Conservation (phyloP, 352 stramenopile genomes). For the Peronospora belbahrii region DNA sequence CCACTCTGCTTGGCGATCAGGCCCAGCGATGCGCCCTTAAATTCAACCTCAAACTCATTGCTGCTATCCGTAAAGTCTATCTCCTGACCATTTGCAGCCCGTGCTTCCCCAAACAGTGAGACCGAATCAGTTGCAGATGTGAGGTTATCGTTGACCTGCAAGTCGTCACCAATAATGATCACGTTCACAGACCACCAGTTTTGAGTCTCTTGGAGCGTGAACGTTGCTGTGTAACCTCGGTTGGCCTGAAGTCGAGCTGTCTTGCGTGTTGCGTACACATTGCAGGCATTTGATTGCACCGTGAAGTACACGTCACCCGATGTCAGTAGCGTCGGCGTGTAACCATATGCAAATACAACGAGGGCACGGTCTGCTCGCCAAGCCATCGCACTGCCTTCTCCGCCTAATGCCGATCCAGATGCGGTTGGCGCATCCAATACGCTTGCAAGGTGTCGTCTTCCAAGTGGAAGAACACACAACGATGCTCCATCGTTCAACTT, state of each 20-base stretch:
- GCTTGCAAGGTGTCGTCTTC: conserved; percentile 43
- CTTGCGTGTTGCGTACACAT: conserved; percentile 73
- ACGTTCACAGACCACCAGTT: conserved; percentile 77
- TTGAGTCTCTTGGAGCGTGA: conserved; percentile 75
- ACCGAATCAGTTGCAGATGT: conserved; percentile 9
- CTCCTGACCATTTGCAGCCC: conserved; percentile 1
- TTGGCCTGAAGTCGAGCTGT: conserved; percentile 66
- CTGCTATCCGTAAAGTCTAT: conserved; percentile 2
- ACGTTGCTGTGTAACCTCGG: conserved; percentile 73
- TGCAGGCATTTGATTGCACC: conserved; percentile 77
- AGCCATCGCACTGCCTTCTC: conserved; percentile 16
- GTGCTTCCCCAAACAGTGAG: conserved; percentile 25
- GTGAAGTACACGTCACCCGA: conserved; percentile 81
- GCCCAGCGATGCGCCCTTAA: conserved; percentile 45
- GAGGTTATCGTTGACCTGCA: conserved; percentile 36
- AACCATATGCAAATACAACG: conserved; percentile 78
- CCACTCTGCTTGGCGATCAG: conserved; percentile 67
- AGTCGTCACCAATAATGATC: conserved; percentile 74
- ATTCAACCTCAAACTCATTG: conserved; percentile 73
- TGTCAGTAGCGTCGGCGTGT: conserved; percentile 76
- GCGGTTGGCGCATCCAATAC: conserved; percentile 24
- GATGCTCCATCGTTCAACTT: conserved; percentile 70
- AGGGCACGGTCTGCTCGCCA: conserved; percentile 64
- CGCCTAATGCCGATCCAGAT: conserved; percentile 1
- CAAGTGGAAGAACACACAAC: conserved; percentile 54